Base-by-base conservation (phyloP, 208 protist genomes). In the Crithidia mellificae region DNA sequence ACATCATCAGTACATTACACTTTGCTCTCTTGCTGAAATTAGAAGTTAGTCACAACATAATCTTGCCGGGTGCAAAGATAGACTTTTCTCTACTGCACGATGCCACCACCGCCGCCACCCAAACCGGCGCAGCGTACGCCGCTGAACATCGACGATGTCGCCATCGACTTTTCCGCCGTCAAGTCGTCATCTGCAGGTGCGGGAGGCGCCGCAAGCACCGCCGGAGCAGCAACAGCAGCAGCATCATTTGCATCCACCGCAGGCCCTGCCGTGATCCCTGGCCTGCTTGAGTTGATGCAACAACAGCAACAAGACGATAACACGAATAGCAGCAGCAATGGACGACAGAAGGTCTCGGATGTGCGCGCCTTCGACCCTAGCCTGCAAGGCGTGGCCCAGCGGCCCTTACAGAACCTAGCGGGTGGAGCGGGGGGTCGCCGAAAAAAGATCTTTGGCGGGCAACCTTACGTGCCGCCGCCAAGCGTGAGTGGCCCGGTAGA, bases 101-200 rank as follows among this genome's bases (percentile, higher is more conserved):
- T 17, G 46, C 22, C 46, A n/a, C n/a, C n/a, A n/a, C n/a, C n/a
- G n/a, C n/a, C n/a, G 22, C 17, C 22, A 25, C 58, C 50, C 8
- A 54, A 50, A 20, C 59, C 36, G 19, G 50, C 43, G 11, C 63
- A 70, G 32, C 70, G 76, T 9, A 54, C 53, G 39, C 71, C 84
- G 5, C 65, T 93, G 11, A 73, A 53, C 56, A 80, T 94, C 36
- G 85, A 91, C 24, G 63, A 88, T 74, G 78, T 83, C 50, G 77
- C 74, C 7, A 90, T 94, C 69, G 88, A 94, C 76, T 94, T 92
- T 65, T 91, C 88, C 6, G 44, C 41, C 20, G 49, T 22, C 14
- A 17, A 34, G 19, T n/a, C 29, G 3, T n/a, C n/a, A n/a, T n/a
- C n/a, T n/a, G n/a, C n/a, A n/a, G n/a, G n/a, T n/a, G n/a, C n/a